Conservation (phyloP, 2,329 filamentous ascomycete genomes). For the Aureobasidium melanogenum region DNA sequence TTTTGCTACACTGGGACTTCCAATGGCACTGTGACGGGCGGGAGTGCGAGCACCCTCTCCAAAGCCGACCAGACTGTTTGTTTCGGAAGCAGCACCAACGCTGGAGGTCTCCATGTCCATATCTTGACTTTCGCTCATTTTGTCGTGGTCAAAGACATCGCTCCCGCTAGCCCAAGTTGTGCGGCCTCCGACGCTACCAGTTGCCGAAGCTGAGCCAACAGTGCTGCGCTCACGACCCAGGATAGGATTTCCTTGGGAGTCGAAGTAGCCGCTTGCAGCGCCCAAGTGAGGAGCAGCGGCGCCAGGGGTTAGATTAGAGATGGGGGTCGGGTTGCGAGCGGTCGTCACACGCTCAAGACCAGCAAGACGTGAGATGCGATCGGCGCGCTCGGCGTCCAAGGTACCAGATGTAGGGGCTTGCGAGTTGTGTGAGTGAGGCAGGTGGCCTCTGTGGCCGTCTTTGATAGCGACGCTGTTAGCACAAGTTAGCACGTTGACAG, state of each 20-base stretch:
- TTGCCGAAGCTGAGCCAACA: constrained; percentile 83
- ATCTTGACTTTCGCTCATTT: constrained; percentile 52
- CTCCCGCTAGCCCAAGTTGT: constrained; percentile 57
- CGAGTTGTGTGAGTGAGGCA: constrained; percentile 47
- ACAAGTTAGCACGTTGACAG: not conserved
- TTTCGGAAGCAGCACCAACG: constrained; percentile 74
- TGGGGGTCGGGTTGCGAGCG: constrained; percentile 44
- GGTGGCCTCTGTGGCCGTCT: constrained; percentile 82
- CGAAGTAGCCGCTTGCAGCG: constrained; percentile 59
- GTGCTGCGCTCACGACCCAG: constrained; percentile 72
- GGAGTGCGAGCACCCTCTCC: constrained; percentile 71
- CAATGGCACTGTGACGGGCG: constrained; percentile 57
- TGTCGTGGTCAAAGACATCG: constrained; percentile 54
- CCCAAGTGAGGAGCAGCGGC: constrained; percentile 30
- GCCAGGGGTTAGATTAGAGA: constrained; percentile 39
- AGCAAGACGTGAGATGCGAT: constrained; percentile 88
- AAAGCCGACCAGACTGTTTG: constrained; percentile 79
- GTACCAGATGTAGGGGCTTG: constrained; percentile 45
- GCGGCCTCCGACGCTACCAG: constrained; percentile 62
- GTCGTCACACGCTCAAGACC: constrained; percentile 83
- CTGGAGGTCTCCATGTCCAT: constrained; percentile 45
- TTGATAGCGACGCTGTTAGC: constrained; percentile 66
- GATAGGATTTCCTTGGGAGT: constrained; percentile 57
- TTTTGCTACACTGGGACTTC: constrained; percentile 57
- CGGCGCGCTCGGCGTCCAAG: constrained; percentile 83